phyloP scores from a whole-genome alignment of 2,329 filamentous ascomycete species.

The Metarhizium robertsii region DNA sequence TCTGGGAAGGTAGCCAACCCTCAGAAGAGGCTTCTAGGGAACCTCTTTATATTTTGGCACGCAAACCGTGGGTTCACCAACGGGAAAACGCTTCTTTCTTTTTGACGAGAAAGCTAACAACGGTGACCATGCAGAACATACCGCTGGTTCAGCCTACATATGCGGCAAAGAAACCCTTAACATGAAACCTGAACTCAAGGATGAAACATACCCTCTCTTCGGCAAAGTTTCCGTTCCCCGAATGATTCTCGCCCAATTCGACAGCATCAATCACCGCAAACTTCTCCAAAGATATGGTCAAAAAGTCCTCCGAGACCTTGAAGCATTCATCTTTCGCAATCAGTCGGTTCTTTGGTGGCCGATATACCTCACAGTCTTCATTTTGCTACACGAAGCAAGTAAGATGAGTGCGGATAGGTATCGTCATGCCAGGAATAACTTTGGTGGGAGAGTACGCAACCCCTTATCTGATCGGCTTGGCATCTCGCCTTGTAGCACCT shows the following conservation, averaged over 20 bases:
- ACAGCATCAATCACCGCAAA: constrained; percentile 28
- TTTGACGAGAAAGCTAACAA: not conserved
- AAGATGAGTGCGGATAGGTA: constrained; percentile 29
- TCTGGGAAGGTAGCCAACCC: constrained; percentile 7
- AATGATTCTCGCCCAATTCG: constrained; percentile 36
- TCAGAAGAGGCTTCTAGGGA: constrained; percentile 27
- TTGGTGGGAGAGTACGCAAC: constrained; percentile 14
- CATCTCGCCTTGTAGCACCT: not conserved
- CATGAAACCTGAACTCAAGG: constrained; percentile 24
- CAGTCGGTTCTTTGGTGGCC: constrained; percentile 21
- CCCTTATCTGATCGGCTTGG: not conserved
- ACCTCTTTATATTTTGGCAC: constrained; percentile 36
- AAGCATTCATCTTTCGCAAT: constrained; percentile 23
- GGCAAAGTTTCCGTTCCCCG: constrained; percentile 30
- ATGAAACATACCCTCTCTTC: constrained; percentile 28
- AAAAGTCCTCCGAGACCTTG: constrained; percentile 24
- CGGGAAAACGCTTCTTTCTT: not conserved
- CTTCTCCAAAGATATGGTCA: constrained; percentile 25
- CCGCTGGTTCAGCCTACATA: constrained; percentile 34
- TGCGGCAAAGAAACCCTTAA: constrained; percentile 29
- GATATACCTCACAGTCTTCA: constrained; percentile 30
- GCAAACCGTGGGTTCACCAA: constrained; percentile 31
- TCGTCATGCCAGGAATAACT: constrained; percentile 31
- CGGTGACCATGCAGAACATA: constrained; percentile 26
- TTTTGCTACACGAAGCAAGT: constrained; percentile 33